Base-by-base conservation (phyloP, 2,329 filamentous ascomycete species). In the Penicillium concentricum region DNA sequence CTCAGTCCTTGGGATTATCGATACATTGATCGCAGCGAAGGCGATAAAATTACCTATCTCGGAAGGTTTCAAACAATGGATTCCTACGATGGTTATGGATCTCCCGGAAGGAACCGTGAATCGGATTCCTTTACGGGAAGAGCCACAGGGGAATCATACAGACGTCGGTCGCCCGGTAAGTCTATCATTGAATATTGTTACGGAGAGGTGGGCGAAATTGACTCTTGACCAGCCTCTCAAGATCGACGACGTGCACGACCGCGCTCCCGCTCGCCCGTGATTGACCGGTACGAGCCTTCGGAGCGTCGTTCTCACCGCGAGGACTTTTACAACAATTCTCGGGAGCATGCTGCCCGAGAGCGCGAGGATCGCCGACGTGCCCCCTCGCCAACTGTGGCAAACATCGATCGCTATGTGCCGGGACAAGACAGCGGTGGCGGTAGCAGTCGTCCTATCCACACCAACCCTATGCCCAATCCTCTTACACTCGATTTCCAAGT, bases 391-490 rank as follows among this genome's bases (percentile, higher is more conserved):
- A 78, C 72, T 18, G 77, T 81, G 46, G 78, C 80, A 47, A 79
- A 83, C 51, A 87, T 88, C 57, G 85, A 88, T 69, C 81, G 85
- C 54, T 88, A 88, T 67, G 82, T 87, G 13, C 85, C 85, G 2
- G 84, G 84, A 20, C 82, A 87, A 65, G 83, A 86, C 51, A 71
- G 72, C 52, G 71, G 72, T 42, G 78, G 79, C 22, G 72, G 72
- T 42, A 78, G 78, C 30, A 79, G 82, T 43, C 81, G 84, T 8
- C 74, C 79, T 15, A 74, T 81, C 52, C 78, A 78, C 8, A 74
- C 73, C 15, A 88, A 87, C 61, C 84, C 83, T 2, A 74, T 88
- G 3, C 80, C 81, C 2, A 84, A 87, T 60, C 85, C 85, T 2
- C 77, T 87, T 67, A 77, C 78, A n/a, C 77, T 87, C 16, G 84